Evolutionary conservation across 1,284 basidiomycete species (phyloP).

Genomic region (Exsudoporus floridanus): DNA sequence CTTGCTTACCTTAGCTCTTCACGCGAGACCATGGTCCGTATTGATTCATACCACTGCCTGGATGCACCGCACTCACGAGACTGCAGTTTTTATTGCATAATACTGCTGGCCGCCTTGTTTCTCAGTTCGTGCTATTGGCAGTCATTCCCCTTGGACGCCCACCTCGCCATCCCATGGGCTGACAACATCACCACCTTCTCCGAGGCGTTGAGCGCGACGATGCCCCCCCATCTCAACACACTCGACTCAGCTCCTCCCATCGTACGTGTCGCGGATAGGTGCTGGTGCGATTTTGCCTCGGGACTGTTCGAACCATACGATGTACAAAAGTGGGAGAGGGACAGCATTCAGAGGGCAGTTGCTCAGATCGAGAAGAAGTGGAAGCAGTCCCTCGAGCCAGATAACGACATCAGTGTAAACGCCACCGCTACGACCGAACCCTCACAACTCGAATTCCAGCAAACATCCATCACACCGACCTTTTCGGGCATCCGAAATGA

Average conservation of each 20-base stretch:
- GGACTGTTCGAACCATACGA: slow-evolving; percentile 73
- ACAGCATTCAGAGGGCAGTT: slow-evolving; percentile 53
- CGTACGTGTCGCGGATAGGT: slow-evolving; percentile 67
- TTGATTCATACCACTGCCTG: neutral
- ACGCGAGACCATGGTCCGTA: slow-evolving; percentile 76
- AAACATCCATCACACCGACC: slow-evolving; percentile 4
- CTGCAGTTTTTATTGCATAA: slow-evolving; percentile 76
- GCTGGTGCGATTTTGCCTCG: slow-evolving; percentile 74
- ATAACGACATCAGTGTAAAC: slow-evolving; percentile 7
- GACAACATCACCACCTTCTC: slow-evolving; percentile 67
- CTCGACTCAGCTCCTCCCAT: slow-evolving; percentile 35
- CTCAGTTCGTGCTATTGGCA: slow-evolving; percentile 85
- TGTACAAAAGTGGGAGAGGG: slow-evolving; percentile 65
- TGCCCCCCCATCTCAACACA: slow-evolving; percentile 38
- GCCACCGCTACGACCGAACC: slow-evolving; percentile 13
- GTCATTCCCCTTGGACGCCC: slow-evolving; percentile 62
- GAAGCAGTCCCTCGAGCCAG: slow-evolving; percentile 25
- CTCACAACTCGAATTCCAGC: neutral
- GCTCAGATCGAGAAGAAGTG: slow-evolving; percentile 47
- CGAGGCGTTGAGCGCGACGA: slow-evolving; percentile 51
- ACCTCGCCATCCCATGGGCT: slow-evolving; percentile 62
- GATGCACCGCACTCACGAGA: slow-evolving; percentile 9
- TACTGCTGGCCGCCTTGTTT: slow-evolving; percentile 73
- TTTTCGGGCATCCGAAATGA: slow-evolving; percentile 13
- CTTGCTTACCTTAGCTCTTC: slow-evolving; percentile 68